phyloP scores from a whole-genome alignment of 768 basidiomycete genomes.

The Polyporus arcularius region DNA sequence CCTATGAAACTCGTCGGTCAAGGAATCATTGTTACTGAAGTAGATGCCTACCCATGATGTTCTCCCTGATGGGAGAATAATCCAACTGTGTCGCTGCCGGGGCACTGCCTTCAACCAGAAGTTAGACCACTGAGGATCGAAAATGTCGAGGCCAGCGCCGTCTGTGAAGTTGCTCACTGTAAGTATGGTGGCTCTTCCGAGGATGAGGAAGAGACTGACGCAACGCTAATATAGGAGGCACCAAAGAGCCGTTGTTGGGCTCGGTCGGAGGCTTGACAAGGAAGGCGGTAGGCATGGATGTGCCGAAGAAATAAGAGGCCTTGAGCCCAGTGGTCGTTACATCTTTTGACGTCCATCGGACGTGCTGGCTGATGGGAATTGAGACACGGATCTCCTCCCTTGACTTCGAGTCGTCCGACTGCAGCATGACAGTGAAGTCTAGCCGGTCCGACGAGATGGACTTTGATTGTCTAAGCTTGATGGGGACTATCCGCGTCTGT shows the following conservation, averaged over 20 bases:
- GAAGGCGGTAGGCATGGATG: constrained; percentile 59
- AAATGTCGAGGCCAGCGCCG: constrained; percentile 83
- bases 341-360: constrained; percentile 39
- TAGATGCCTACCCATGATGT: constrained; percentile 69
- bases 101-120: constrained; percentile 71
- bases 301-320: constrained; percentile 60
- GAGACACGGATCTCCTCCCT: constrained; percentile 32
- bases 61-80: constrained; percentile 78
- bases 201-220: constrained; percentile 45
- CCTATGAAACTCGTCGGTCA: constrained; percentile 41
- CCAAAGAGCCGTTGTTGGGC: constrained; percentile 29
- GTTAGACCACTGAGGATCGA: constrained; percentile 30
- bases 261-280: constrained; percentile 54
- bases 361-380: constrained; percentile 49
- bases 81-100: constrained; percentile 64
- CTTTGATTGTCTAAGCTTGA: constrained; percentile 45
- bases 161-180: constrained; percentile 45
- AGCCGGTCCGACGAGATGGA: constrained; percentile 40
- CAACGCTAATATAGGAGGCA: constrained; percentile 61
- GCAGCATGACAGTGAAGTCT: constrained; percentile 39
- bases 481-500: constrained; percentile 62
- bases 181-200: neutral
- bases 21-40: neutral
- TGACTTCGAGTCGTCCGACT: constrained; percentile 17
- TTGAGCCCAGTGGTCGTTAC: constrained; percentile 40